Evolutionary conservation across 2,329 filamentous ascomycete genomes (phyloP), one percentile per base, ranked within the genome.

Genomic region (Periconia digitata): DNA sequence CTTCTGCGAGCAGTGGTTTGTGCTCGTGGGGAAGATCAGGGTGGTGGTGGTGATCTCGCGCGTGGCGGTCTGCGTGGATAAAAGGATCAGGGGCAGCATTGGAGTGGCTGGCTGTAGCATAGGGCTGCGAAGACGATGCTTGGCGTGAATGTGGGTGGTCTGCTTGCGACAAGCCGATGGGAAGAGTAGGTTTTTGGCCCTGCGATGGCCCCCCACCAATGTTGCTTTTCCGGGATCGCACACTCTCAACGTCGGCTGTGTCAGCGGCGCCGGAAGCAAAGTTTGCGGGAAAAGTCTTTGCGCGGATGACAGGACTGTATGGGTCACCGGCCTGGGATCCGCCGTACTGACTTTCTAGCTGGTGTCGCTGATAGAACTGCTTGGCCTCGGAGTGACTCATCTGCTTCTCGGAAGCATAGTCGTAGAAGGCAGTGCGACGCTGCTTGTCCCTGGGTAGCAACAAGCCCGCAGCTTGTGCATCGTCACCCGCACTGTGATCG

Each of bases 381-480:
- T 96, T 97, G 50, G 92, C 90, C 69, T 99, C 94, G 21, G 89
- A 86, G 71, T 96, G 91, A 64, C 87, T 95, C 85, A 96, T 88
- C 65, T 92, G 89, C 63, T 94, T 95, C 73, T 99, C 94, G 44
- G 90, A 89, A 44, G 92, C 87, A 64, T 92, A 90, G 72, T 96
- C 92, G 74, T 95, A 96, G 67, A 91, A 95, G 17, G 92, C 89
- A 8, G 91, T 96, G 67, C 86, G 86, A 48, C 79, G 74, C 65
- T 83, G 79, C 64, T 75, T 78, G 60, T 80, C 77, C 59, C 77
- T 66, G 36, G 74, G 73, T 36, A 79, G 70, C 63, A 78, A 39
- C 16, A 39, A 59, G 29, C 67, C 67, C 24, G 49, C 42, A n/a
- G 22, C 46, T 49, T 60, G 62, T 60, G 59, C 50, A 47, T 44